Conservation (phyloP, 371 early-diverging fungal genomes). For the Entomophthora muscae region DNA sequence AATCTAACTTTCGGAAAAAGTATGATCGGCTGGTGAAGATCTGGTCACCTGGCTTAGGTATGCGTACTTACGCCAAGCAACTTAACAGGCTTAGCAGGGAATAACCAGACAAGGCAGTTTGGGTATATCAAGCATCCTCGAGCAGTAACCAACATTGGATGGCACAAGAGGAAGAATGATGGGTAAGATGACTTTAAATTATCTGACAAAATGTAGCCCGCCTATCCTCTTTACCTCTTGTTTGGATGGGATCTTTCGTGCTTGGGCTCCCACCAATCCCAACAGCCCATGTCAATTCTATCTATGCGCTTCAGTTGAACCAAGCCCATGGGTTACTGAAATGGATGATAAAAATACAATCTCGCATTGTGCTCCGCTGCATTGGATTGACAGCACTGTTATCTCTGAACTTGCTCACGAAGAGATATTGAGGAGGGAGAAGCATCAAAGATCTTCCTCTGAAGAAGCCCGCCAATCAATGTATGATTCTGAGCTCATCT, state of each 20-base stretch:
- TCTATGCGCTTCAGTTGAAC: neutral
- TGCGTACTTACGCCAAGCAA: neutral
- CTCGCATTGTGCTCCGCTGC: neutral
- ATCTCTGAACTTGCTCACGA: neutral
- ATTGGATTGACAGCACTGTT: neutral
- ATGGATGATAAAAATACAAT: neutral
- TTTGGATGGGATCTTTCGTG: neutral
- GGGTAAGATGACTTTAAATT: neutral
- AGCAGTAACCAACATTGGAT: neutral
- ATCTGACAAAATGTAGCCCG: neutral
- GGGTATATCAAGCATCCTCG: neutral
- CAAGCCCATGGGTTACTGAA: neutral
- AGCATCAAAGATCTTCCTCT: neutral
- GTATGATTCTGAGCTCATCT: neutral
- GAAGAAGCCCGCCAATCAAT: neutral
- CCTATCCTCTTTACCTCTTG: neutral
- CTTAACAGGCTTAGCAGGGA: neutral
- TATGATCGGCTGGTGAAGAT: neutral
- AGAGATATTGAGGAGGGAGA: neutral
- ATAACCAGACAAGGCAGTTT: neutral
- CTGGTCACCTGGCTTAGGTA: neutral
- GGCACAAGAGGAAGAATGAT: neutral
- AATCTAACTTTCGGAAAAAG: too few species aligned
- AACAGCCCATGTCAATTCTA: neutral
- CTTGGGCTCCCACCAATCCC: neutral